These are phyloP conservation scores for Metschnikowia henanensis DNA, from an alignment of 805 yeast genomes.

Conservation along the genomic window DNA sequence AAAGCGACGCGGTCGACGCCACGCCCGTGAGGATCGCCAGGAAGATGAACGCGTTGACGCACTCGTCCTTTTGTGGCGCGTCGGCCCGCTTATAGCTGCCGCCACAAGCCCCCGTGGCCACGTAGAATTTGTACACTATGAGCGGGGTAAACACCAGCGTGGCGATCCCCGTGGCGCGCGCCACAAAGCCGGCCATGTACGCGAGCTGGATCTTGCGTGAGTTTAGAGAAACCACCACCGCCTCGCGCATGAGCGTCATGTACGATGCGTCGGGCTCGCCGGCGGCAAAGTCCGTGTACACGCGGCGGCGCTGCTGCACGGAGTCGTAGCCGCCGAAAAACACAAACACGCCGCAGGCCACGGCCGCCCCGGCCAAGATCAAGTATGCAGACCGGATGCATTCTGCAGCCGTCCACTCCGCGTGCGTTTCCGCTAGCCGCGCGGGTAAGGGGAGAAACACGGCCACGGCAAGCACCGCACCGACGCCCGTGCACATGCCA, in stretches of 20 bases:
- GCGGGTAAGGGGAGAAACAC: slow-evolving; percentile 58
- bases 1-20: slow-evolving; percentile 55
- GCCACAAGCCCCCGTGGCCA: slow-evolving; percentile 50
- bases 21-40: slow-evolving; percentile 72
- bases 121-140: slow-evolving; percentile 56
- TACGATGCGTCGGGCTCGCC: slow-evolving; percentile 25
- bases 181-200: slow-evolving; percentile 59
- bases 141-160: slow-evolving; percentile 62
- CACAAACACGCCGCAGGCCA: slow-evolving; percentile 39
- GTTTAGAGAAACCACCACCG: slow-evolving; percentile 45
- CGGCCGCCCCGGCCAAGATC: slow-evolving; percentile 45
- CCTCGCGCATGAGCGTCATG: slow-evolving; percentile 43
- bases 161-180: slow-evolving; percentile 61
- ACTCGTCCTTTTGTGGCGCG: slow-evolving; percentile 34
- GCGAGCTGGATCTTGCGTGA: slow-evolving; percentile 53
- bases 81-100: slow-evolving; percentile 24
- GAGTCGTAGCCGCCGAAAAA: slow-evolving; percentile 46
- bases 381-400: slow-evolving; percentile 51
- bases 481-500: slow-evolving; percentile 63
- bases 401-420: slow-evolving; percentile 29
- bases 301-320: slow-evolving; percentile 30
- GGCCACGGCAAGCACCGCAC: slow-evolving; percentile 64
- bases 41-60: slow-evolving; percentile 62
- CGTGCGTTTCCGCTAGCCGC: slow-evolving; percentile 39
- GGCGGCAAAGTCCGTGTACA: slow-evolving; percentile 19